Base-by-base conservation (phyloP, 2,329 filamentous ascomycete genomes). In the Fusarium sp. region DNA sequence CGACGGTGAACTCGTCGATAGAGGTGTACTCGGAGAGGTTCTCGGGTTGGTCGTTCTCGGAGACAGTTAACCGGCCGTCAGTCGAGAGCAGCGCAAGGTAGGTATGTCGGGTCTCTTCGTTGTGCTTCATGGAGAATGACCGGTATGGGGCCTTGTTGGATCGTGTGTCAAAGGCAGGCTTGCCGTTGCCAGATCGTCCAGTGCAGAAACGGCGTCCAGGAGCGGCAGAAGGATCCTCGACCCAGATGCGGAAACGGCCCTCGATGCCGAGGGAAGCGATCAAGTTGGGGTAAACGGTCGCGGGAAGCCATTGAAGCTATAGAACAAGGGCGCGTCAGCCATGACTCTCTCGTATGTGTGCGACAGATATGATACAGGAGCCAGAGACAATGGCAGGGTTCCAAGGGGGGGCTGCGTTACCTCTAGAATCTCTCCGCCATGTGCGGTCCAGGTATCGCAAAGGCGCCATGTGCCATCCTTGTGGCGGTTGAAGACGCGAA, bases 301-400 rank as follows among this genome's bases (percentile, higher is more conserved):
- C 94, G 1, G 95, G 94, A 66, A 97, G 94, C 95, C 96, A 98
- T 87, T 97, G 94, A 64, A 97, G 91, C 94, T 96, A 79, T 58
- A 56, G 11, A 40, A 68, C 32, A 50, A 59, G 25, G 38, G 11
- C 27, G 22, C 14, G 72, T 77, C 58, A 78, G 72, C 45, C 37
- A 35, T 8, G 14, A 25, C 14, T 14, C 43, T 37, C 17, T 50
- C 45, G 11, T 54, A 65, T 38, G 58, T 75, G 66, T 73, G 50
- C 64, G 66, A 72, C 66, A 35, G 35, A 63, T 52, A 67, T 72
- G 69, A 62, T 63, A 68, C 61, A 70, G 27, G 56, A 65, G 43
- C n/a, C 43, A 68, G 43, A 40, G 57, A 70, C 43, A 68, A 70
- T 68, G 65, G 69, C 57, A 85, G 47, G 56, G 58, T 56, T 59